A percentile compares a stretch with the other conserved stretches of the same genome.
Evolutionary conservation across 192 early-diverging fungal species (phyloP).

Genomic region (Dimargaris cristalligena): DNA sequence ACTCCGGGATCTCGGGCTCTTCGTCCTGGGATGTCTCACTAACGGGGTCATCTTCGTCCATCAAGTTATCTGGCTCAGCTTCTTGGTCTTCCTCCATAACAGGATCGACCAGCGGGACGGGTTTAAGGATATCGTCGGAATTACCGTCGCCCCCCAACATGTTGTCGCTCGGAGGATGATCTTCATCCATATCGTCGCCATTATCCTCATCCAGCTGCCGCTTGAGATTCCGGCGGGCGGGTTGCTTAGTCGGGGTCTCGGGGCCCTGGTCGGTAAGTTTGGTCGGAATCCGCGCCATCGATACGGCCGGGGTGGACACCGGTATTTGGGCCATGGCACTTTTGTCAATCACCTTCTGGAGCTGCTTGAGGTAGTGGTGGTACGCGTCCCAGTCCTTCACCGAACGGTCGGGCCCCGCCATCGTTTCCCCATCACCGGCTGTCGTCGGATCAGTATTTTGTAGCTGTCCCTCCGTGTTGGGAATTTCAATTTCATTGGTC

Average conservation of each 20-base stretch:
- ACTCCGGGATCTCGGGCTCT: no score
- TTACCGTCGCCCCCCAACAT: no score
- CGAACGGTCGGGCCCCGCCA: no score
- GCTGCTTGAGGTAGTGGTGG: constrained; percentile 1
- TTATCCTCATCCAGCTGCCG: neutral
- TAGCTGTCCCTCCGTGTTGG: neutral
- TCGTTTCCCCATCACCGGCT: no score
- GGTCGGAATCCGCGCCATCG: neutral
- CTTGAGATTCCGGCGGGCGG: neutral
- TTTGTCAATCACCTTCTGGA: neutral
- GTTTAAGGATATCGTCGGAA: no score
- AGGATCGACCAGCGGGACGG: no score
- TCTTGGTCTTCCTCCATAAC: no score
- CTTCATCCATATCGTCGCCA: neutral
- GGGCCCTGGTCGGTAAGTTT: neutral
- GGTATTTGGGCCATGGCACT: neutral
- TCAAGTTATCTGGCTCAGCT: no score
- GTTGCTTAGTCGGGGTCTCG: neutral
- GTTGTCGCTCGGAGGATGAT: no score
- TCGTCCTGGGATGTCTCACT: no score
- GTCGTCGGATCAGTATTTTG: neutral
- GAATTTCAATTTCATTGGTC: neutral
- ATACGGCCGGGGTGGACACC: neutral
- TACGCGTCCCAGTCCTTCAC: constrained; percentile 10
- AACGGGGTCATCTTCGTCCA: no score